phyloP scores from a whole-genome alignment of 306 rosid species.

The Astragalus membranaceus region DNA sequence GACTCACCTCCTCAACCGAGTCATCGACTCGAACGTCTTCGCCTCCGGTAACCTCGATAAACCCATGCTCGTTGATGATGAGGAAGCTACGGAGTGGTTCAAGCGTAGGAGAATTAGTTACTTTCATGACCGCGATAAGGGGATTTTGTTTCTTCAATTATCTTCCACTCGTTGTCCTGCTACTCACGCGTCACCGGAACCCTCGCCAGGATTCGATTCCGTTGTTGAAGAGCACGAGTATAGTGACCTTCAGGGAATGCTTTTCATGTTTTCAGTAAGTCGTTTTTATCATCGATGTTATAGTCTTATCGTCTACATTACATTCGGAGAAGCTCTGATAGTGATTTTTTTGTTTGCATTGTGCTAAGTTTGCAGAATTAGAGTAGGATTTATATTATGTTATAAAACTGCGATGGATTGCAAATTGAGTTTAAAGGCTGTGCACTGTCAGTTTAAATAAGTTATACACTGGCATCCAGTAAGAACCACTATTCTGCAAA shows the following conservation, averaged over 20 bases:
- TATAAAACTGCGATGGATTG: not conserved
- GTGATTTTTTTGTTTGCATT: not conserved
- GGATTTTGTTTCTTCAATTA: slow-evolving; percentile 60
- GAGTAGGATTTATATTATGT: slow-evolving; percentile 2
- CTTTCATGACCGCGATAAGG: slow-evolving; percentile 54
- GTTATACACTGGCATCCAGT: too few relatives aligned
- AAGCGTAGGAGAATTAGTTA: slow-evolving; percentile 59
- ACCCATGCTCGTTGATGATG: slow-evolving; percentile 39
- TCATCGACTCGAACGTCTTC: slow-evolving; percentile 66
- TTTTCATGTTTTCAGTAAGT: slow-evolving; percentile 92
- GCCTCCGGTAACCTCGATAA: slow-evolving; percentile 65
- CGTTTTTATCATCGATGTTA: not conserved
- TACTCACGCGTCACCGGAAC: slow-evolving; percentile 19
- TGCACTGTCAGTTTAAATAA: too few relatives aligned
- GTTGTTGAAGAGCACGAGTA: slow-evolving; percentile 54
- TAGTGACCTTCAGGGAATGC: slow-evolving; percentile 78
- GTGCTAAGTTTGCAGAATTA: not conserved
- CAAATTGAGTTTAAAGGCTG: too few relatives aligned
- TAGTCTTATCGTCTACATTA: not conserved
- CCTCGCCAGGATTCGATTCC: slow-evolving; percentile 44
- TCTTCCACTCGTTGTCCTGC: slow-evolving; percentile 31
- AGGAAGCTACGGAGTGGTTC: slow-evolving; percentile 59
- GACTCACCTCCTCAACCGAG: slow-evolving; percentile 63
- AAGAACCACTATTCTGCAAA: too few relatives aligned
- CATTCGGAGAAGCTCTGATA: not conserved